phyloP scores from a whole-genome alignment of 306 rosid species.

The Cercis canadensis region DNA sequence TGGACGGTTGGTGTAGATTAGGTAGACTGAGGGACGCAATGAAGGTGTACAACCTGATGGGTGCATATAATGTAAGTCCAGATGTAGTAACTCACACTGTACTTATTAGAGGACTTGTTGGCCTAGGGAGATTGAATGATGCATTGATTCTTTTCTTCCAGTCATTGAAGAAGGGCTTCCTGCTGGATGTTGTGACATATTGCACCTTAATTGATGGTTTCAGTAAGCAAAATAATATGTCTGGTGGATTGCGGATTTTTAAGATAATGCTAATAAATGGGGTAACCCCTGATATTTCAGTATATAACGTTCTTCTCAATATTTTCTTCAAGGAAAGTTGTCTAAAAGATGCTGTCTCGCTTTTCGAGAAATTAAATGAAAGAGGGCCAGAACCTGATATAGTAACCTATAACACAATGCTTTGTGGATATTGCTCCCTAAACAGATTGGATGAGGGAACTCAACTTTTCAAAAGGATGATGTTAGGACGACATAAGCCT shows the following conservation, averaged over 20 bases:
- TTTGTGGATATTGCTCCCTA: constrained; percentile 41
- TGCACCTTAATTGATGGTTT: constrained; percentile 39
- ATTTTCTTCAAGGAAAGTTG: constrained; percentile 23
- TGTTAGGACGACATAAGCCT: constrained; percentile 30
- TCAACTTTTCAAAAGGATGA: constrained; percentile 30
- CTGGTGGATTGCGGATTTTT: constrained; percentile 12
- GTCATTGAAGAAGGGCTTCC: constrained; percentile 36
- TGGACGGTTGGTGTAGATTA: constrained; percentile 45
- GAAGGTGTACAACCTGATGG: constrained; percentile 36
- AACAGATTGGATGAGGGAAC: constrained; percentile 34
- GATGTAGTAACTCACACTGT: constrained; percentile 41
- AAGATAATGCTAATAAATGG: constrained; percentile 33
- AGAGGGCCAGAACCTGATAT: constrained; percentile 38
- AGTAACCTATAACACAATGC: constrained; percentile 43
- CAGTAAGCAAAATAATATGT: constrained; percentile 28
- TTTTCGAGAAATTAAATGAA: constrained; percentile 25
- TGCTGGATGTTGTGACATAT: constrained; percentile 28
- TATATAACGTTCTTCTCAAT: constrained; percentile 38
- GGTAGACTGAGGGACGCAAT: constrained; percentile 30
- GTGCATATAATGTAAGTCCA: constrained; percentile 23
- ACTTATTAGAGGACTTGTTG: constrained; percentile 36
- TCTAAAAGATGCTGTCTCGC: constrained; percentile 23
- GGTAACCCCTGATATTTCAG: constrained; percentile 34
- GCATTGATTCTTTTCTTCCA: constrained; percentile 42
- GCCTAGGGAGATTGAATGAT: constrained; percentile 28